phyloP scores from a whole-genome alignment of 768 basidiomycete genomes.

The Kwoniella botswanensis region DNA sequence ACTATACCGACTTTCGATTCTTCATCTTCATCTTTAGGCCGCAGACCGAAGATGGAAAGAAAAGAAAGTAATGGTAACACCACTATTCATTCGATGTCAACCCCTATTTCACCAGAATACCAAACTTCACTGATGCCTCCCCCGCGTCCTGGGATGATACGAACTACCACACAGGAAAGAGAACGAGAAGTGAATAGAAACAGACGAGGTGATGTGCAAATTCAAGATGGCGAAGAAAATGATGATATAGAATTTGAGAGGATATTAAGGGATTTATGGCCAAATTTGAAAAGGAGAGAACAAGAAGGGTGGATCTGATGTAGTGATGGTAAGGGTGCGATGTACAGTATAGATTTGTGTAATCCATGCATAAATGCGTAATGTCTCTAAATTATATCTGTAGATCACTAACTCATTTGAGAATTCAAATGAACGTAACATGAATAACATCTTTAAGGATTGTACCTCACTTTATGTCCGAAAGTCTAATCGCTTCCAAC shows the following conservation, averaged over 20 bases:
- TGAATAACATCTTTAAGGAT: too few relatives aligned
- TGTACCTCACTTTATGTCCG: too few relatives aligned
- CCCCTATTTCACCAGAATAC: constrained; percentile 1
- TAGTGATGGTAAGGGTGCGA: not conserved
- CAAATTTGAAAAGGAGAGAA: constrained; percentile 11
- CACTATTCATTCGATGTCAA: constrained; percentile 20
- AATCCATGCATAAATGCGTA: not conserved
- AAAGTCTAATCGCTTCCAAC: too few relatives aligned
- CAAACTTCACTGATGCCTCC: constrained; percentile 14
- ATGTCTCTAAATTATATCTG: too few relatives aligned
- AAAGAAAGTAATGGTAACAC: not conserved
- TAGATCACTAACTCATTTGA: not conserved
- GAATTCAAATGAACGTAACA: not conserved
- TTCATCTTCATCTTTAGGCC: too few relatives aligned
- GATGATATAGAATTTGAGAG: constrained; percentile 5
- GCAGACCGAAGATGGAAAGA: not conserved
- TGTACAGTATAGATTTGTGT: too few relatives aligned
- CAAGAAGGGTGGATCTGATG: constrained; percentile 19
- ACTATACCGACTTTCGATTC: not conserved
- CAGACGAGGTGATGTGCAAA: constrained; percentile 1
- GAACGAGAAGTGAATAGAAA: constrained; percentile 7
- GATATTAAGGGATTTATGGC: constrained; percentile 16
- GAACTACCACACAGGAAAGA: not conserved
- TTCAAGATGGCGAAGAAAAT: not conserved
- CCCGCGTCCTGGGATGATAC: constrained; percentile 14